Evolutionary conservation across 1,284 basidiomycete genomes (phyloP).

Genomic region (Xerocomus cyaneibrunnescens): DNA sequence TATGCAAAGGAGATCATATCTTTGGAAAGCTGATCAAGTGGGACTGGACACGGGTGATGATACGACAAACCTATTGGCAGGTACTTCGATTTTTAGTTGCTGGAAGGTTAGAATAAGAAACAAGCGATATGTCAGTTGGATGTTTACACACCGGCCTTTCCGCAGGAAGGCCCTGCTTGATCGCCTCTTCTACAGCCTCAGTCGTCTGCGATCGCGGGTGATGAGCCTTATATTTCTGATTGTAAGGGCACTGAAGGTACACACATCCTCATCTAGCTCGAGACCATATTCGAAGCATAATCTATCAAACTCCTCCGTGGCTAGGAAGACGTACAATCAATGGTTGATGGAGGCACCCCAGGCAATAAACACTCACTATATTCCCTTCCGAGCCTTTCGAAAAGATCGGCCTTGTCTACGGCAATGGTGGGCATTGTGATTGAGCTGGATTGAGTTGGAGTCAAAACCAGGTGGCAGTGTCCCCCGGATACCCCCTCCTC

Average conservation of each 20-base stretch:
- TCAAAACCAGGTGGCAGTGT: slow-evolving; percentile 2
- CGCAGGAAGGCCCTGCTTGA: slow-evolving; percentile 78
- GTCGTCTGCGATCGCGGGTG: slow-evolving; percentile 66
- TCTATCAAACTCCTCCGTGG: slow-evolving; percentile 91
- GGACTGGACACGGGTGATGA: neutral
- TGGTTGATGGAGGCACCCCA: slow-evolving; percentile 3
- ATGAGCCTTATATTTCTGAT: slow-evolving; percentile 3
- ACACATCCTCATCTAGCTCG: slow-evolving; percentile 95
- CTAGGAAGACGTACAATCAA: slow-evolving; percentile 45
- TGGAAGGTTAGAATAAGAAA: slow-evolving; percentile 33
- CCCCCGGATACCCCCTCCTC: slow-evolving; percentile 19
- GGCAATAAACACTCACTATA: slow-evolving; percentile 60
- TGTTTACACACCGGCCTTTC: slow-evolving; percentile 68
- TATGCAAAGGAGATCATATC: slow-evolving; percentile 97
- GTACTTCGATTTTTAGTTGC: slow-evolving; percentile 98
- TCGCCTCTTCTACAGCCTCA: slow-evolving; percentile 78
- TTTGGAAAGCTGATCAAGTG: slow-evolving; percentile 35
- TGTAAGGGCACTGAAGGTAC: slow-evolving; percentile 36
- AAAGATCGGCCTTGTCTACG: slow-evolving; percentile 95
- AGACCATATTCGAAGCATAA: slow-evolving; percentile 98
- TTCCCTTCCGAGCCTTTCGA: slow-evolving; percentile 78
- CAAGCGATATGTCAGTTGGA: neutral
- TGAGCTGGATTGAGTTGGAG: neutral
- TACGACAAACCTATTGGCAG: slow-evolving; percentile 78
- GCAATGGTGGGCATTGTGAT: slow-evolving; percentile 86